phyloP scores from a whole-genome alignment of 108 stramenopile species.

The Nitzschia palea region DNA sequence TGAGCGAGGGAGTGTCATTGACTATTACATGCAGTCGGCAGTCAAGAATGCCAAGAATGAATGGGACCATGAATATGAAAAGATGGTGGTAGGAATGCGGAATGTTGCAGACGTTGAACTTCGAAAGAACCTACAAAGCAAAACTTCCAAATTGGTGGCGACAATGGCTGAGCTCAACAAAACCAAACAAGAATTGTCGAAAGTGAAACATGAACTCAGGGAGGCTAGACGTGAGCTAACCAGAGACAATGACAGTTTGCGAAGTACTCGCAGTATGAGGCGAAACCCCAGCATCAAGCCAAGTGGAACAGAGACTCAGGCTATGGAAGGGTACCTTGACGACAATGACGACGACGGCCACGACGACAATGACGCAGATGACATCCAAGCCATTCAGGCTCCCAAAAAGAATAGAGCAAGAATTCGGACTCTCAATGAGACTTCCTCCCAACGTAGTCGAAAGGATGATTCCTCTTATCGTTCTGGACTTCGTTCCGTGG shows the following conservation, averaged over 20 bases:
- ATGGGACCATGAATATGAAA: slow-evolving; percentile 30
- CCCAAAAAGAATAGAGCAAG: not conserved
- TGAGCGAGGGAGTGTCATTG: slow-evolving; percentile 25
- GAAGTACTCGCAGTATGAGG: not conserved
- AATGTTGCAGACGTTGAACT: slow-evolving; percentile 7
- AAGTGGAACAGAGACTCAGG: too few relatives aligned
- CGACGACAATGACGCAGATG: not conserved
- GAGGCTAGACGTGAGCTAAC: not conserved
- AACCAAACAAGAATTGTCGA: slow-evolving; percentile 13
- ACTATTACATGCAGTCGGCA: slow-evolving; percentile 27
- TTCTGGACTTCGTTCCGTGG: too few relatives aligned
- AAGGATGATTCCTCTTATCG: too few relatives aligned
- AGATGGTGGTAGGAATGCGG: not conserved
- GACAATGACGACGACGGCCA: not conserved
- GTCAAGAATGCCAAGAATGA: slow-evolving; percentile 25
- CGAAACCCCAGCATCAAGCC: too few relatives aligned
- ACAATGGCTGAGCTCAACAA: slow-evolving; percentile 10
- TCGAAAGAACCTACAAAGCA: not conserved
- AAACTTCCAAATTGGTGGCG: not conserved
- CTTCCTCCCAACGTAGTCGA: not conserved
- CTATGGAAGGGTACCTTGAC: not conserved
- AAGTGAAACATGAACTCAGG: not conserved
- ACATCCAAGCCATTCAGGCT: not conserved
- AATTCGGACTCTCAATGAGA: not conserved
- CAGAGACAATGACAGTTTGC: not conserved